Percentiles rank a stretch among this genome's conserved stretches.
Evolutionary conservation across 2,329 filamentous ascomycete genomes (phyloP).

Genomic region (Fusarium camptoceras): DNA sequence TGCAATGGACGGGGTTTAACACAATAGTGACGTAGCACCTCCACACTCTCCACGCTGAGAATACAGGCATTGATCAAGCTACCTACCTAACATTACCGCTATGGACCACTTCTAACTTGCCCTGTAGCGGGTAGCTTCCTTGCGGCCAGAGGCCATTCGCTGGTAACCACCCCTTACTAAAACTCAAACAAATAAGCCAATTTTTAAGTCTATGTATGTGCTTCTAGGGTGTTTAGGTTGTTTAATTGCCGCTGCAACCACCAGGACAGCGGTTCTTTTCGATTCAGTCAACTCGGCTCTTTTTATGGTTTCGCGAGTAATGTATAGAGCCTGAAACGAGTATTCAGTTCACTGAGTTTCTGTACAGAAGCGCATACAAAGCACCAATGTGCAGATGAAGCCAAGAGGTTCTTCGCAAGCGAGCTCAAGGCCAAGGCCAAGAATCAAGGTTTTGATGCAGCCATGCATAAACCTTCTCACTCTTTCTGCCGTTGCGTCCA

Average conservation of each 20-base stretch:
- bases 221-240: constrained; percentile 10
- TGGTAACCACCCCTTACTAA: constrained; percentile 31
- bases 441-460: constrained; percentile 15
- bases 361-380: not conserved
- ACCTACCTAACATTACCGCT: constrained; percentile 3
- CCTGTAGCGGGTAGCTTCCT: not conserved
- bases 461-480: not conserved
- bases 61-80: constrained; percentile 24
- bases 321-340: not conserved
- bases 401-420: constrained; percentile 10
- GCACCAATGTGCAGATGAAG: not conserved
- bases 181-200: constrained; percentile 41
- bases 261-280: not conserved
- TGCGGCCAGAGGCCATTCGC: not conserved
- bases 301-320: not conserved
- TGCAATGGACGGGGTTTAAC: constrained; percentile 16
- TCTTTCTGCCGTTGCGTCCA: not conserved
- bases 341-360: not conserved
- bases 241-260: constrained; percentile 21
- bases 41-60: constrained; percentile 1
- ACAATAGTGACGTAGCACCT: constrained; percentile 2
- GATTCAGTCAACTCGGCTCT: not conserved
- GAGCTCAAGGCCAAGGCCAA: constrained; percentile 15
- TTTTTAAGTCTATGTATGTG: constrained; percentile 40
- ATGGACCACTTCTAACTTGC: not conserved